phyloP scores from a whole-genome alignment of 2,329 filamentous ascomycete genomes.

The Botryotinia narcissicola region DNA sequence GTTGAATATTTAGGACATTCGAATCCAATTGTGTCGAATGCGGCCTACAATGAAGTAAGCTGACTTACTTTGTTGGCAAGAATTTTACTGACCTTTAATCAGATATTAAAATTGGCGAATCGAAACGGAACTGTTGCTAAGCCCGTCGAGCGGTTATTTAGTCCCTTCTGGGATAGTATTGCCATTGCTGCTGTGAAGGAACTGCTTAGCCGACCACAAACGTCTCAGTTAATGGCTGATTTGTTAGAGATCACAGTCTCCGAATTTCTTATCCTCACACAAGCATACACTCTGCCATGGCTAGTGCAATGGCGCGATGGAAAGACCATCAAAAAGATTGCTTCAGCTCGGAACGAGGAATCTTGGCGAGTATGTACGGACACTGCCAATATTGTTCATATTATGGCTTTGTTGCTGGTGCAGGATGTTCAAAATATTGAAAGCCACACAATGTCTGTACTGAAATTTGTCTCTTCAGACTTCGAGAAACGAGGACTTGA shows the following conservation, averaged over 20 bases:
- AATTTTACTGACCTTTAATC: not conserved
- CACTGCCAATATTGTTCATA: constrained; percentile 54
- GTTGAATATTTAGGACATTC: constrained; percentile 83
- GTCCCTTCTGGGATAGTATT: constrained; percentile 84
- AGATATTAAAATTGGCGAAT: constrained; percentile 70
- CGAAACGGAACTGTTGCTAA: constrained; percentile 59
- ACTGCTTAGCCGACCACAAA: constrained; percentile 75
- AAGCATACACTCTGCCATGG: constrained; percentile 80
- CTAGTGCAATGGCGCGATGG: constrained; percentile 75
- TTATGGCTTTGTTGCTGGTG: constrained; percentile 57
- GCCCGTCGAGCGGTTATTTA: constrained; percentile 67
- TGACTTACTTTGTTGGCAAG: not conserved
- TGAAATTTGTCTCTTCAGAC: constrained; percentile 66
- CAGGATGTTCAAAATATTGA: constrained; percentile 60
- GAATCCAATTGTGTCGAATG: constrained; percentile 74
- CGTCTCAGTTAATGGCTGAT: constrained; percentile 76
- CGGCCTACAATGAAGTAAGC: constrained; percentile 77
- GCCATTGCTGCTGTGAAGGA: constrained; percentile 82
- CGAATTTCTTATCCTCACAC: constrained; percentile 72
- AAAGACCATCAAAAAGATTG: constrained; percentile 78
- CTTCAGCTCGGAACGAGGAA: constrained; percentile 69
- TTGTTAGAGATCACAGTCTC: constrained; percentile 72
- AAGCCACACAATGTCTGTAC: constrained; percentile 62
- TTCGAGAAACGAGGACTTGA: constrained; percentile 61
- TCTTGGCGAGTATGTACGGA: constrained; percentile 56